A percentile compares a stretch with the other conserved stretches of the same genome.
phyloP scores from a whole-genome alignment of 257 asterid genomes.

The Solanum pinnatisectum region DNA sequence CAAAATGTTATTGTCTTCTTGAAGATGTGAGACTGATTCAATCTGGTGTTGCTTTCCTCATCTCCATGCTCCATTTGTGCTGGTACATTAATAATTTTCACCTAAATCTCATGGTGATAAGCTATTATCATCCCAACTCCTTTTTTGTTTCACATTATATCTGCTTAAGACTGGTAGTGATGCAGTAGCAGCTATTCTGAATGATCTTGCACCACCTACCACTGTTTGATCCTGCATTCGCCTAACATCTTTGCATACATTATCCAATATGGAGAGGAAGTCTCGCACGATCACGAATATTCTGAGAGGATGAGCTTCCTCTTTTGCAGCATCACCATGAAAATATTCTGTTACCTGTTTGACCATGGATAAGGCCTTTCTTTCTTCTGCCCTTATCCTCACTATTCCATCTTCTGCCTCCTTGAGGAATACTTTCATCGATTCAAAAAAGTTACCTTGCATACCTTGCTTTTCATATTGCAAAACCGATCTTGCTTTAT shows the following conservation, averaged over 20 bases:
- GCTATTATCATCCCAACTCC: slow-evolving; percentile 43
- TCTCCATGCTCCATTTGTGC: background rate
- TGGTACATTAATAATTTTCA: background rate
- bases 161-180: slow-evolving; percentile 61
- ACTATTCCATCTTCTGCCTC: slow-evolving; percentile 57
- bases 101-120: slow-evolving; percentile 19
- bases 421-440: slow-evolving; percentile 59
- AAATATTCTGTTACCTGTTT: slow-evolving; percentile 84
- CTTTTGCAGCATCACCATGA: slow-evolving; percentile 90
- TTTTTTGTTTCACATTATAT: slow-evolving; percentile 33
- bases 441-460: slow-evolving; percentile 57
- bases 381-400: slow-evolving; percentile 55
- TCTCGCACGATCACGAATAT: slow-evolving; percentile 83
- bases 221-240: slow-evolving; percentile 63
- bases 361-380: slow-evolving; percentile 46
- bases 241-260: slow-evolving; percentile 86
- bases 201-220: slow-evolving; percentile 70
- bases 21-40: background rate
- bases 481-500: slow-evolving; percentile 52
- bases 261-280: slow-evolving; percentile 66
- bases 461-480: slow-evolving; percentile 38
- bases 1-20: background rate
- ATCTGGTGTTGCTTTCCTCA: background rate
- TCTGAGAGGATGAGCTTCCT: slow-evolving; percentile 90
- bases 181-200: slow-evolving; percentile 59